Percentiles rank a stretch among this genome's conserved stretches.
Conservation (phyloP, 1,139 yeast species). For the Schwanniomyces etchellsii region DNA sequence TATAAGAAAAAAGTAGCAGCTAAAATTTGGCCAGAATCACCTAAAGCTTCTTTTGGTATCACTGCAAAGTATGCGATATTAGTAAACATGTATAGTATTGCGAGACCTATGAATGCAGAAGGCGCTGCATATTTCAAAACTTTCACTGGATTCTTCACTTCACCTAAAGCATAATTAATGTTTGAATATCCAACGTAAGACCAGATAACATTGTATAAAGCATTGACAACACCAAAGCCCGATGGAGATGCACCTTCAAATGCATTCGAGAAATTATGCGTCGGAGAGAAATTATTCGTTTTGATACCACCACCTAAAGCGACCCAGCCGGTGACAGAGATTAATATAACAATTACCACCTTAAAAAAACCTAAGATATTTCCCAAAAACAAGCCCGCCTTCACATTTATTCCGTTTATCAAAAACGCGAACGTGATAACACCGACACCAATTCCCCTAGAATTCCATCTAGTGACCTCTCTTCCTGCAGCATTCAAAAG, state of each 20-base stretch:
- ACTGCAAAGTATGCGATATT: conserved; percentile 55
- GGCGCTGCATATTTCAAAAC: conserved; percentile 43
- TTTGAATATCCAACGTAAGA: conserved; percentile 71
- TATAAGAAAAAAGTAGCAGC: conserved; percentile 43
- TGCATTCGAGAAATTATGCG: conserved; percentile 57
- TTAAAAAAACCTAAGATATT: conserved; percentile 70
- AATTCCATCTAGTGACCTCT: conserved; percentile 68
- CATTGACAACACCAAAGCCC: conserved; percentile 73
- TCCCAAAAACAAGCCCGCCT: conserved; percentile 62
- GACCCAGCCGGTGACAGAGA: conserved; percentile 75
- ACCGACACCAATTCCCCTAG: conserved; percentile 69
- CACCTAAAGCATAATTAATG: conserved; percentile 79
- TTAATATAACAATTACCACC: conserved; percentile 59
- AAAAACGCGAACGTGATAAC: conserved; percentile 69
- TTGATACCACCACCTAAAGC: conserved; percentile 70
- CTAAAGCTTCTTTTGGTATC: conserved; percentile 42
- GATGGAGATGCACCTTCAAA: conserved; percentile 57
- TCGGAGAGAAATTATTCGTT: conserved; percentile 40
- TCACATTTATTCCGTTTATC: conserved; percentile 57
- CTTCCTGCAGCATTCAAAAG: conserved; percentile 64
- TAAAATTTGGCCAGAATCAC: conserved; percentile 37
- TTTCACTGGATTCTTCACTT: conserved; percentile 51
- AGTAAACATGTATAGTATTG: conserved; percentile 64
- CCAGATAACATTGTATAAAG: conserved; percentile 78
- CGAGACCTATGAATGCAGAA: conserved; percentile 51